Conservation (phyloP, 306 rosid genomes). For the Hippophae rhamnoides region DNA sequence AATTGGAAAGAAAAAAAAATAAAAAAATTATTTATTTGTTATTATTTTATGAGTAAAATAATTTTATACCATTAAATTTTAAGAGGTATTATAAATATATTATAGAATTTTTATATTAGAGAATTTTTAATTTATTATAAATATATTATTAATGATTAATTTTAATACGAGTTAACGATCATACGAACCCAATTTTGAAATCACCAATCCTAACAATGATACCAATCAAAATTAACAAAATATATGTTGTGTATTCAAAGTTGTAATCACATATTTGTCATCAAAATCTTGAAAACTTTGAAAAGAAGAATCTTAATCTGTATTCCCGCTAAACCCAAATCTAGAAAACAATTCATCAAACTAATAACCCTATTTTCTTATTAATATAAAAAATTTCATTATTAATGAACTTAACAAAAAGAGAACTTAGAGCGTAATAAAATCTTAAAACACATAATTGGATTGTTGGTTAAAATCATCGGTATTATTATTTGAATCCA, state of each 20-base stretch:
- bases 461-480: conserved; percentile 20
- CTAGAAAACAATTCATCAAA: conserved; percentile 37
- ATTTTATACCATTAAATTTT: too few species aligned
- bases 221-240: background rate
- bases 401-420: conserved; percentile 30
- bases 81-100: too few species aligned
- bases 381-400: conserved; percentile 1
- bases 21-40: too few species aligned
- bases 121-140: too few species aligned
- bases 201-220: too few species aligned
- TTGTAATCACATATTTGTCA: conserved; percentile 21
- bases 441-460: conserved; percentile 62
- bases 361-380: conserved; percentile 26
- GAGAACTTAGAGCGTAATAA: conserved; percentile 56
- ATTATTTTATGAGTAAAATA: too few species aligned
- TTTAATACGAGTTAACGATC: too few species aligned
- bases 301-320: conserved; percentile 19
- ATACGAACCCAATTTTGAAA: too few species aligned
- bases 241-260: conserved; percentile 26
- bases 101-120: too few species aligned
- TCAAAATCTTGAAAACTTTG: conserved; percentile 25
- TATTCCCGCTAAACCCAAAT: conserved; percentile 23
- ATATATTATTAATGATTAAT: too few species aligned
- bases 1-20: too few species aligned
- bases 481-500: conserved; percentile 51